Evolutionary conservation across 768 basidiomycete species (phyloP).

Genomic region (Russula sp.): DNA sequence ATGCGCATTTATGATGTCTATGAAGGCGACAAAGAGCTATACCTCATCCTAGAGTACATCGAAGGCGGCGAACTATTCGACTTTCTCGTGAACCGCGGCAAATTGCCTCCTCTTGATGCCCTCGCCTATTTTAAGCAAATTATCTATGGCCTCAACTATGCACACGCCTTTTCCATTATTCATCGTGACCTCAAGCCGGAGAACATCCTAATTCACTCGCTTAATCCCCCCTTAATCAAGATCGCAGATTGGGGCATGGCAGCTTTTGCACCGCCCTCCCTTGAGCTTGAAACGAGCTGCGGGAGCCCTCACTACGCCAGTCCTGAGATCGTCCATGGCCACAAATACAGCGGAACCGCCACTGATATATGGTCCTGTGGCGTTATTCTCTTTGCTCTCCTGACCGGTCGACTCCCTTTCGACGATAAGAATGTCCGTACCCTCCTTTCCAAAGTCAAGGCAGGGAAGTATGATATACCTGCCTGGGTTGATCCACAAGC

Average conservation of each 20-base stretch:
- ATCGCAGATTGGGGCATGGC: constrained; percentile 99
- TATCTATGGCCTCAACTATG: constrained; percentile 92
- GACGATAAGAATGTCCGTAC: constrained; percentile 83
- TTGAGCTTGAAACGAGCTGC: constrained; percentile 90
- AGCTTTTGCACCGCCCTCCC: constrained; percentile 81
- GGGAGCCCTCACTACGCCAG: constrained; percentile 97
- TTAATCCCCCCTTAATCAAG: constrained; percentile 82
- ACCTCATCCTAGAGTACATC: constrained; percentile 91
- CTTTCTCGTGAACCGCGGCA: constrained; percentile 86
- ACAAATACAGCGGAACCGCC: constrained; percentile 82
- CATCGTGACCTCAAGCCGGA: constrained; percentile 98
- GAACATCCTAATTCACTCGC: constrained; percentile 87
- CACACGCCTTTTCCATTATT: constrained; percentile 95
- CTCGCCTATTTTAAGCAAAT: constrained; percentile 94
- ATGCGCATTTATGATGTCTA: constrained; percentile 95
- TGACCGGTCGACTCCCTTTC: constrained; percentile 89
- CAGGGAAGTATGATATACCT: constrained; percentile 83
- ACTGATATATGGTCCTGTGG: constrained; percentile 98
- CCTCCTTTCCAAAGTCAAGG: constrained; percentile 82
- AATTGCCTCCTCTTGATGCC: constrained; percentile 77
- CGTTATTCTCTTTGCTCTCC: constrained; percentile 85
- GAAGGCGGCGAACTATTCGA: constrained; percentile 97
- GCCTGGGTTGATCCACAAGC: constrained; percentile 77
- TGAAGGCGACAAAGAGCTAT: constrained; percentile 87
- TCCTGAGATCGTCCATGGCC: constrained; percentile 92